Evolutionary conservation across 2,329 filamentous ascomycete genomes (phyloP), one percentile per base, ranked within the genome.

Genomic region (Boeremia exigua): DNA sequence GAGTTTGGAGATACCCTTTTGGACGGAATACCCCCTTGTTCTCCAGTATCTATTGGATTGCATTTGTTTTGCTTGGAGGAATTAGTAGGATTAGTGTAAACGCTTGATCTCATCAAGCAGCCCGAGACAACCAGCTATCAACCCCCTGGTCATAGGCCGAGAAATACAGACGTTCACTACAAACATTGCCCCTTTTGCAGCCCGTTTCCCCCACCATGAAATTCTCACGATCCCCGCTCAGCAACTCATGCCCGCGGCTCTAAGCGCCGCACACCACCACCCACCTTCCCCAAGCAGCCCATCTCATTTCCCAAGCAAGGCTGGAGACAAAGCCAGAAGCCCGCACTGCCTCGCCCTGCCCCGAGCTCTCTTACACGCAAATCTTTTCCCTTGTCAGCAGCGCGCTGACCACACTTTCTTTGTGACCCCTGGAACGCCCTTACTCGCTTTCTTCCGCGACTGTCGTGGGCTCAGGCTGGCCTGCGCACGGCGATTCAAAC

Each of bases 1-100:
- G 72, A 74, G 72, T 75, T 75, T 75, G 72, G 70, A 65, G 72
- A 75, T 74, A 75, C 69, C 70, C 72, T 67, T 66, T 42, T 66
- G 58, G 51, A 51, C 19, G 54, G 49, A 52, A 48, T 48, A 42
- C 46, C 49, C 51, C 47, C 34, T 29, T 50, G 48, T 48, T 45
- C 37, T 56, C 43, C 47, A 33, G 52, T 54, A 42, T 36, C 17
- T 51, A 47, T 36, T 48, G 47, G 53, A 51, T 19, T 50, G 29
- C 53, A 50, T 48, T 54, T 47, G 33, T 12, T 40, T 56, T 48
- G 19, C 23, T 47, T 50, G 47, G 48, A 48, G 48, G 43, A 33
- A 17, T 37, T 19, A 19, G 15, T 37, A 3, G 15, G 34, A 15
- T 19, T 37, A 37, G 34, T 17, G 15, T 37, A 37, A 17, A 11